These are phyloP conservation scores for Suhomyces emberorum DNA, from an alignment of 805 yeast species.

Conservation along the genomic window DNA sequence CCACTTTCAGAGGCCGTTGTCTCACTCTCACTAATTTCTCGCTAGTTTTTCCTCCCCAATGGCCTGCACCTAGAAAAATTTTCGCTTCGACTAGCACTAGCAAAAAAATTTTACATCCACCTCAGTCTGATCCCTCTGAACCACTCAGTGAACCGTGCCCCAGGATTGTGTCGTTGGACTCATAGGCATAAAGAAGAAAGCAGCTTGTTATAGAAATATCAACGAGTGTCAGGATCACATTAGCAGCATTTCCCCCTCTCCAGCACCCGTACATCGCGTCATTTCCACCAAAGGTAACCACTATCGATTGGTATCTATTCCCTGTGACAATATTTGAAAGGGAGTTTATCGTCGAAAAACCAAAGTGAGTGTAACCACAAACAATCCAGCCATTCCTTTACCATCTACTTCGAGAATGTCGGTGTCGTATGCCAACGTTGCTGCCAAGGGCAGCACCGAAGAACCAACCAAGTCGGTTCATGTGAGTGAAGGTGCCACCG, in stretches of 20 bases:
- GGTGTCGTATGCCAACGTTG: constrained; percentile 42
- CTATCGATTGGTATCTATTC: too few species aligned
- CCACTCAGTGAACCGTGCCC: neutral
- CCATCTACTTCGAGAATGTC: too few species aligned
- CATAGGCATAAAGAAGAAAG: neutral
- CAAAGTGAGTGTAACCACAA: too few species aligned
- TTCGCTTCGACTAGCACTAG: neutral
- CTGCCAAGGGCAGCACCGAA: constrained; percentile 32
- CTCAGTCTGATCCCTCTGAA: neutral
- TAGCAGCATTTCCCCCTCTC: too few species aligned
- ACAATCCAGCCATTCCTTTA: neutral
- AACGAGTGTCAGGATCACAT: too few species aligned
- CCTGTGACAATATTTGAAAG: too few species aligned
- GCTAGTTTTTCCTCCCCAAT: neutral
- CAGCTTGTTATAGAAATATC: too few species aligned
- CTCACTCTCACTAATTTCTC: too few species aligned
- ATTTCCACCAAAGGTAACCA: too few species aligned
- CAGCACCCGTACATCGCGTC: too few species aligned
- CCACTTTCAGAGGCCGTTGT: too few species aligned
- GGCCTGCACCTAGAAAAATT: neutral
- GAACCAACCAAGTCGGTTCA: constrained; percentile 7
- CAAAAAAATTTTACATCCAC: neutral
- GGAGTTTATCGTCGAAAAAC: too few species aligned
- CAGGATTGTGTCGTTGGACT: neutral
- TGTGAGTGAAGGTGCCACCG: constrained; percentile 4